Evolutionary conservation across 2,329 filamentous ascomycete species (phyloP), one percentile per base, ranked within the genome.

Genomic region (Curvularia sp.): DNA sequence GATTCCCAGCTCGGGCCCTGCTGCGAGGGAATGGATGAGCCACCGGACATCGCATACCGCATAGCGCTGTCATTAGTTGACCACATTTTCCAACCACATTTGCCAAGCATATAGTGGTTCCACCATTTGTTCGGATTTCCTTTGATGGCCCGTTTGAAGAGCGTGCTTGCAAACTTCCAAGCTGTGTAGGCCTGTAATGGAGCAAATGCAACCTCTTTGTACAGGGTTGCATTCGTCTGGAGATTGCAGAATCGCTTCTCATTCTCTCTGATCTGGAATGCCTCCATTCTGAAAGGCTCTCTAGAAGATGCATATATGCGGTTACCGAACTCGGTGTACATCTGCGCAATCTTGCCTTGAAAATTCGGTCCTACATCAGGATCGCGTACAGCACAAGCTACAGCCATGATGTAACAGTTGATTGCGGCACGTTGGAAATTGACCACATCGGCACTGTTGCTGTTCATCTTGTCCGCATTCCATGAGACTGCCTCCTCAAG

Each of bases 381-480:
- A 18, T 80, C 81, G 45, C 85, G 82, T 57, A 86, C 80, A 13
- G 87, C 85, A 45, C 84, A 82, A 18, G 88, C 85, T 39, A 88
- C 80, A 7, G 89, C 88, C 87, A 91, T 89, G 3, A 84, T 80
- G 64, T 86, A 87, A 73, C 91, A 94, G 74, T 96, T 92, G 45
- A 96, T 93, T 1, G 92, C 89, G 68, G 87, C 87, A 30, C 92
- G 86, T 74, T 97, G 92, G 60, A 90, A 85, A 50, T 86, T 87
- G 23, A 92, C 84, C 43, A 96, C 78, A 57, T 96, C 92, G 3
- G 81, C 80, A 54, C 90, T 87, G 68, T 90, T 89, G 73, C 90
- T 94, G 77, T 96, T 96, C 78, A 96, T 89, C 77, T 96, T 96
- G 66, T 96, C 92, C 0, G 92, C 91, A 19, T 89, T 90, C 93